Base-by-base conservation (phyloP, 1,139 yeast species). In the Scheffersomyces insectosa region DNA sequence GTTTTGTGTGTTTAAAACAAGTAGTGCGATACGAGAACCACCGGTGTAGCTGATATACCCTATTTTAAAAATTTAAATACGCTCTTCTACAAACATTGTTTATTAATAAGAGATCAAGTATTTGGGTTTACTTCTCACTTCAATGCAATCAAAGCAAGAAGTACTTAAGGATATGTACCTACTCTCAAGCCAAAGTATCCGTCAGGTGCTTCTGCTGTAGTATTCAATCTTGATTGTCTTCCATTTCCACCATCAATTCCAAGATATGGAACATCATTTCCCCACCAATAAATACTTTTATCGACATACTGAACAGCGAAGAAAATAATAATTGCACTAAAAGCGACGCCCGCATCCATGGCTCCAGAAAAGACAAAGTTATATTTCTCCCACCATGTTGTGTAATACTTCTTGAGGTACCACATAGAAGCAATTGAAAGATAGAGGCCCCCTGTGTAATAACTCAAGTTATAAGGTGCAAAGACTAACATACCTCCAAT, bases 391-490 rank as follows among this genome's bases (percentile, higher is more conserved):
- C 45, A 44, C 48, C 84, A 76, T 13, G 69, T 62, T 23, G 66
- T 49, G 54, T 71, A 77, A 46, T 75, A 68, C 48, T 63, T 68
- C 49, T 71, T 75, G 50, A 80, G 60, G 56, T 68, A 64, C 52
- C 68, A 67, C 77, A 79, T 80, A 63, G 82, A 82, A 28, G 66
- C 52, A 41, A 63, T 68, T 10, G 78, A 67, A 16, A 74, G 56
- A 44, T 72, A 68, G 40, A 76, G 55, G 20, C 82, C 80, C 28
- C 79, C 77, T 25, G 78, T 70, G 50, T 65, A 66, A 61, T 79
- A 82, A 57, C 72, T 65, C 50, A 81, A 56, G 57, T 79, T 79
- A 49, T 73, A 77, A 12, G 85, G 85, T 27, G 79, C 78, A 48
- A 65, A 74, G 38, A 63, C 55, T 13, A 68, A 47, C 54, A 73